Base-by-base conservation (phyloP, 116 monocot species). In the Zostera marina region DNA sequence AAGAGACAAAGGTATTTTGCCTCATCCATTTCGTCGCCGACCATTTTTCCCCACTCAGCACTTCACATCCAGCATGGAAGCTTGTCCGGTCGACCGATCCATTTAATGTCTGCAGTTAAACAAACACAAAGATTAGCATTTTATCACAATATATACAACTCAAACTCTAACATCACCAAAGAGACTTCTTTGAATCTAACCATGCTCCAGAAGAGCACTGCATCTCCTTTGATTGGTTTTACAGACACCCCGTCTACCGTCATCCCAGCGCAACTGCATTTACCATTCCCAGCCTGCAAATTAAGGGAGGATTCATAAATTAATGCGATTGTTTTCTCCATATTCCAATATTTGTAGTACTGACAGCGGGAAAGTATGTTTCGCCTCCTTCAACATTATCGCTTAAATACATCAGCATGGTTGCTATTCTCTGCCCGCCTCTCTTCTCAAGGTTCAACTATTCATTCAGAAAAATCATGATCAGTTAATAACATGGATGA, bases 21-120 rank as follows among this genome's bases (percentile, higher is more conserved):
- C 92, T 79, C 92, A 92, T 86, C 92, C 92, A 92, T 76, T 92
- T 92, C 45, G 87, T 92, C 6, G 92, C 92, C 11, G 92, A 92
- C 92, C 92, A 92, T 63, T 92, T 92, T 72, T 86, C 92, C 49
- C 92, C 92, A 11, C 70, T 63, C 40, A 92, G 58, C 54, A 92
- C 92, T 65, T 64, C 70, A 68, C 92, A 92, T 53, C 87, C 87
- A 61, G 80, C 80, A 62, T 92, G 92, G 48, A 92, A 32, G 61
- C 92, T 92, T 9, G 75, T 83, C 13, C 68, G 68, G 58, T 92
- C 92, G 14, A 77, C 61, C 41, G 77, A 71, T 8, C 92, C 92
- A 61, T 92, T 69, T 9, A 86, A 65, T 9, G 77, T 87, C 92
- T 92, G 72, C 19, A 54, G 17, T 42, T n/a, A 65, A 19, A 16